Evolutionary conservation across 108 stramenopile species (phyloP), one percentile per base, ranked within the genome.

Genomic region (Pseudonitzschia pungens): DNA sequence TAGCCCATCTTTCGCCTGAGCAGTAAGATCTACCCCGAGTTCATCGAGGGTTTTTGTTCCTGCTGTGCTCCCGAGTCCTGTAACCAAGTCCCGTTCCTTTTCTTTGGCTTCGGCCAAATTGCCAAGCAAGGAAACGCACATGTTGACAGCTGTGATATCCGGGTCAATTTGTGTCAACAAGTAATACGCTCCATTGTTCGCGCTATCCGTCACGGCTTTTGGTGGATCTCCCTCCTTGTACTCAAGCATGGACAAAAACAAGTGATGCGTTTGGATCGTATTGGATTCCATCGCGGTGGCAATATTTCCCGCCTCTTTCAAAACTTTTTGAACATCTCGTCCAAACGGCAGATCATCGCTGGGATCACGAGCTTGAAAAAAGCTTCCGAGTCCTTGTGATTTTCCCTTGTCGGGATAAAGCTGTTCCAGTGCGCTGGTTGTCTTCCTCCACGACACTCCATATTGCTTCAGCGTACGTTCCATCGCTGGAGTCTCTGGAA

Each of bases 11-110:
- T 52, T 75, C 26, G 91, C 91, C 68, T 77, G 69, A 43, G 85
- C 77, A 18, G 91, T 92, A 58, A 92, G 73, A 73, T 92, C 91
- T 0, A 81, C 75, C 0, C 88, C 91, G 51, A 80, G 76, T 70
- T 94, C 85, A 14, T 65, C 68, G 73, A 93, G 79, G 2, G 88
- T 89, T 12, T 88, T 87, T 20, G 86, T 89, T 15, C 74, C 70
- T 21, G 66, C 80, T 12, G 65, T 73, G 12, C 50, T 60, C 10
- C 81, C 82, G 54, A 62, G 60, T 40, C 76, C 79, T 2, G 87
- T 83, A 16, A 92, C 92, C 52, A 91, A 67, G 60, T 90, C 79
- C 14, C 75, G 71, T 31, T 69, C 71, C 14, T 73, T 68, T 40
- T 70, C 68, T 2, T 59, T 16, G 28, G 74, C 52, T 40, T 86